These are phyloP conservation scores for Lodderomyces parapsilosis DNA, from an alignment of 1,139 yeast species.

Conservation along the genomic window DNA sequence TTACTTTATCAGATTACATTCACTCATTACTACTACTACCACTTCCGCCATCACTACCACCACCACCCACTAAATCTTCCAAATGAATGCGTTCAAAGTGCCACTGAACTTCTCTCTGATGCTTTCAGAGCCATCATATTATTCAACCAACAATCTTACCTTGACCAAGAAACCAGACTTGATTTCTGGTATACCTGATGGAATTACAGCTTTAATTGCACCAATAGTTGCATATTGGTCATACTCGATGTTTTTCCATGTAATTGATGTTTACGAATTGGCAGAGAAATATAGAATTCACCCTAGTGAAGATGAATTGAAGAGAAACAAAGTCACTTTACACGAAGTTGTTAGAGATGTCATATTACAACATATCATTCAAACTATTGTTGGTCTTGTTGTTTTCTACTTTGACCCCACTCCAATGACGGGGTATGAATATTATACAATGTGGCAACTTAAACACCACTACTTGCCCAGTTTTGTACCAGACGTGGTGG, in stretches of 20 bases:
- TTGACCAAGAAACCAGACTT: constrained; percentile 12
- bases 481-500: constrained; percentile 41
- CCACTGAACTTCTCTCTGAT: constrained; percentile 15
- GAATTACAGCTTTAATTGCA: constrained; percentile 63
- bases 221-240: constrained; percentile 87
- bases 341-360: constrained; percentile 78
- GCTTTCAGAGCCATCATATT: constrained; percentile 14
- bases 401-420: constrained; percentile 59
- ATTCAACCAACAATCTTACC: constrained; percentile 9
- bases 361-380: constrained; percentile 77
- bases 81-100: constrained; percentile 1
- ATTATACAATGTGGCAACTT: constrained; percentile 63
- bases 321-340: constrained; percentile 72
- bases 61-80: too few species aligned
- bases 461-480: constrained; percentile 39
- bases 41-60: background rate
- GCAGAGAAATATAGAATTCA: constrained; percentile 87
- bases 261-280: constrained; percentile 68
- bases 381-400: constrained; percentile 63
- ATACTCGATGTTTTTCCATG: constrained; percentile 69
- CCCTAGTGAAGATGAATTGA: constrained; percentile 78
- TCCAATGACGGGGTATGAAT: constrained; percentile 74
- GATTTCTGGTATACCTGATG: constrained; percentile 63
- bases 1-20: background rate
- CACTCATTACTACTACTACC: background rate